phyloP scores from a whole-genome alignment of 495 filamentous ascomycete genomes.

The Margaritispora aquatica region DNA sequence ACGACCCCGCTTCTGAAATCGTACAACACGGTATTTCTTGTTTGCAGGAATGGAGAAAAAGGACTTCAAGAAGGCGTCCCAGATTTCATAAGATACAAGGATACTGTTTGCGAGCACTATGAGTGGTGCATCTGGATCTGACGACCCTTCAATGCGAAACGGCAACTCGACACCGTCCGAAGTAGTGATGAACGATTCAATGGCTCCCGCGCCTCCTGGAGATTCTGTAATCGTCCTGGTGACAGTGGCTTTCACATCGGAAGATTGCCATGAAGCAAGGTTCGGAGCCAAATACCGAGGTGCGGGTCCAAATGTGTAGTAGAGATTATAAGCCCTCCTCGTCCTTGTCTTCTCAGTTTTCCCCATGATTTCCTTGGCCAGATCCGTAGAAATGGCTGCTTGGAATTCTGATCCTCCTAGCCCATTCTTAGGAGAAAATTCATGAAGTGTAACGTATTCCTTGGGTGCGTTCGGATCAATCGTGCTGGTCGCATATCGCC shows the following conservation, averaged over 20 bases:
- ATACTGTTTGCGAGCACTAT: constrained; percentile 73
- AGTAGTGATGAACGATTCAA: constrained; percentile 61
- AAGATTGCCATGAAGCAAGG: constrained; percentile 33
- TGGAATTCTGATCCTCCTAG: constrained; percentile 57
- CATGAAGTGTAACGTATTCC: constrained; percentile 61
- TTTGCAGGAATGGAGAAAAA: constrained; percentile 53
- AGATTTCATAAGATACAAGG: constrained; percentile 66
- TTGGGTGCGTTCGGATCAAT: constrained; percentile 44
- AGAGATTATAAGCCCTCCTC: constrained; percentile 58
- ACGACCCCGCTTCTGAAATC: constrained; percentile 65
- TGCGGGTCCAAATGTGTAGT: constrained; percentile 71
- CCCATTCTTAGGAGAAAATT: constrained; percentile 60
- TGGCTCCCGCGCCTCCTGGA: constrained; percentile 35
- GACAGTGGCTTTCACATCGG: constrained; percentile 34
- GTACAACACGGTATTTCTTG: constrained; percentile 60
- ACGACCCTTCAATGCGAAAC: constrained; percentile 68
- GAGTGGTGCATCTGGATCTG: constrained; percentile 56
- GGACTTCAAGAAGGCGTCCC: constrained; percentile 60
- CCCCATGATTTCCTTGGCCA: constrained; percentile 45
- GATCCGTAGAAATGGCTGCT: constrained; percentile 51
- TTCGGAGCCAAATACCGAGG: constrained; percentile 54
- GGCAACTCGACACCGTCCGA: constrained; percentile 59
- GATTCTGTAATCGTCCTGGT: constrained; percentile 44
- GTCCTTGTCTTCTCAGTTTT: constrained; percentile 50
- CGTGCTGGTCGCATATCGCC: constrained; percentile 54